Percentiles rank a stretch among this genome's conserved stretches.
These are phyloP conservation scores for Fomes fomentarius DNA, from an alignment of 1,284 basidiomycete species.

Conservation along the genomic window DNA sequence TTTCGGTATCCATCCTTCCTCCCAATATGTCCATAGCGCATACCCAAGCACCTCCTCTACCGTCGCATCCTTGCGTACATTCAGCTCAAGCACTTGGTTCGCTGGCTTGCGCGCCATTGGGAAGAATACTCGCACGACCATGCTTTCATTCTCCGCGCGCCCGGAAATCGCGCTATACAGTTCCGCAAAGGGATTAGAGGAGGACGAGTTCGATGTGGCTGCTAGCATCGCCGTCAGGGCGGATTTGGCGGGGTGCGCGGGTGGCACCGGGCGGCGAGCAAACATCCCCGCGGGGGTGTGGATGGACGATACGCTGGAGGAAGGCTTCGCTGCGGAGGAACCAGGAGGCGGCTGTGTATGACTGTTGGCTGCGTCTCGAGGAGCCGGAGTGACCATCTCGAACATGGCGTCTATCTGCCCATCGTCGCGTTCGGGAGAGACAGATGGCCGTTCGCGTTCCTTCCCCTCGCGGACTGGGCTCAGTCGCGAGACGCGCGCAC, in stretches of 20 bases:
- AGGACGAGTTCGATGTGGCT: constrained; percentile 51
- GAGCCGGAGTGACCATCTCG: constrained; percentile 47
- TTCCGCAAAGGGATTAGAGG: constrained; percentile 81
- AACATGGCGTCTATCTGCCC: constrained; percentile 44
- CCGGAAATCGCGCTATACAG: constrained; percentile 83
- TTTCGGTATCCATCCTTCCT: constrained; percentile 81
- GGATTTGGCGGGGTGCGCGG: constrained; percentile 49
- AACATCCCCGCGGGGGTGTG: constrained; percentile 43
- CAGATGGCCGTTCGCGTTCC: constrained; percentile 29
- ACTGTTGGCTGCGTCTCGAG: constrained; percentile 20
- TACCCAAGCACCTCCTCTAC: constrained; percentile 97
- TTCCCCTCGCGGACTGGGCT: constrained; percentile 69
- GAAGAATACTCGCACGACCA: constrained; percentile 84
- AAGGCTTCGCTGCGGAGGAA: constrained; percentile 1
- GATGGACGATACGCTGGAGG: constrained; percentile 21
- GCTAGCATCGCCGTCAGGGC: constrained; percentile 71
- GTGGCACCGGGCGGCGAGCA: constrained; percentile 50
- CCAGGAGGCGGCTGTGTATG: constrained; percentile 4
- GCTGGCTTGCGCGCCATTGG: constrained; percentile 75
- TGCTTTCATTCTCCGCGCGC: constrained; percentile 63
- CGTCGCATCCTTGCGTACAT: constrained; percentile 85
- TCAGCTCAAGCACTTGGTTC: constrained; percentile 62
- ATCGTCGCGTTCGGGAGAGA: constrained; percentile 28
- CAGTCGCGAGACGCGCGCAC: constrained; percentile 50
- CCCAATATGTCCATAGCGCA: constrained; percentile 90